Evolutionary conservation across 2,329 filamentous ascomycete genomes (phyloP), one percentile per base, ranked within the genome.

Genomic region (Penicillium paneum): DNA sequence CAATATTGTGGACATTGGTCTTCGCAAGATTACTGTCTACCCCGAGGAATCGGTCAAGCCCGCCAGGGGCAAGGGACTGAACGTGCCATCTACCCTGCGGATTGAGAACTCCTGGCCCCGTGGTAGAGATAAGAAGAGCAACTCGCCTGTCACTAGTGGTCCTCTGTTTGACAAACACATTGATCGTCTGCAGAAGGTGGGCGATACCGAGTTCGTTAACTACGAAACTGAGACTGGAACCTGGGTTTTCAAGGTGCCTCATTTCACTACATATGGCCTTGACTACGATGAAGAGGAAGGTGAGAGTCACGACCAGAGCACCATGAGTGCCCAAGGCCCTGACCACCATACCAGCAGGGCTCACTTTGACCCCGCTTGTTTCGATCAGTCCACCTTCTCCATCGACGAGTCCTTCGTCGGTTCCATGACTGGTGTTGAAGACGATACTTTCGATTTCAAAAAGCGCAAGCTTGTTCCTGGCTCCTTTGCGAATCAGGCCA

Each of bases 231-330:
- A 90, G 1, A 91, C 86, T 49, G 94, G 93, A 49, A 83, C 89
- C 43, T 99, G 95, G 95, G 83, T 84, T 13, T 99, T 99, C 77
- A 85, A 80, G 10, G 94, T 99, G n/a, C 86, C 93, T 67, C 94
- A 99, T 73, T 99, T 95, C 72, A 97, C 93, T 1, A 96, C 91
- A 1, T 99, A 99, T 69, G 92, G 89, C 38, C 81, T 97, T 50
- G 88, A 93, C 60, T 90, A 90, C 49, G 89, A 91, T 47, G 85
- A 83, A 8, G 81, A 79, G 8, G 84, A 84, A 64, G 78, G 80
- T 57, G 74, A 78, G 74, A 68, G 71, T 76, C 67, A 76, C 76
- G 74, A 75, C 54, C 76, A 79, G 67, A 81, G 78, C 72, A 76
- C 75, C 58, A 69, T 80, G 52, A 79, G 76, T 72, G 75, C 73